Conservation (phyloP, 164 flowering plant genomes). For the Cinnamomum chago region DNA sequence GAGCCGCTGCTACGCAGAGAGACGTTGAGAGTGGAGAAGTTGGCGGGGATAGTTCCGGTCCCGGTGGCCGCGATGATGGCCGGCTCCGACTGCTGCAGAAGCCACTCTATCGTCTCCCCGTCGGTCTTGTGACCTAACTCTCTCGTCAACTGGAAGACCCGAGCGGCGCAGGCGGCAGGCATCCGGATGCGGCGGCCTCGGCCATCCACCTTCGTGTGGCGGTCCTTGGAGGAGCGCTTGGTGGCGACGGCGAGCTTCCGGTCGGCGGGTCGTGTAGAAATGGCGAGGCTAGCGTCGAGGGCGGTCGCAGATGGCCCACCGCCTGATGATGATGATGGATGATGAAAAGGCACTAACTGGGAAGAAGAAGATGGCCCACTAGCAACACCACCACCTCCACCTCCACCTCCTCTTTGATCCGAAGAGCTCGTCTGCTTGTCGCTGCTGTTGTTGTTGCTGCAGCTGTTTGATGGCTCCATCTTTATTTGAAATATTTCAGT, state of each 20-base stretch:
- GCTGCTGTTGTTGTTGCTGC: background rate
- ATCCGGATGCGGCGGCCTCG: conserved; percentile 75
- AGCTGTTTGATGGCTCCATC: background rate
- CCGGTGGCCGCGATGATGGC: conserved; percentile 86
- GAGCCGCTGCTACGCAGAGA: conserved; percentile 63
- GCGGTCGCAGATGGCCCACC: conserved; percentile 27
- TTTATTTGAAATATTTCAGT: background rate
- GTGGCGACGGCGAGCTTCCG: conserved; percentile 7
- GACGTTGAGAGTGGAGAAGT: conserved; percentile 63
- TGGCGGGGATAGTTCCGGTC: conserved; percentile 84
- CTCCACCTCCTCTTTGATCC: background rate
- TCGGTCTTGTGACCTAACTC: conserved; percentile 80
- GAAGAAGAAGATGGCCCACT: conserved; percentile 21
- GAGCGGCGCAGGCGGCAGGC: conserved; percentile 82
- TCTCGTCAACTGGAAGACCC: conserved; percentile 72
- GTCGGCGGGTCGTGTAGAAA: conserved; percentile 15
- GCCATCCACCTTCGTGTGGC: conserved; percentile 49
- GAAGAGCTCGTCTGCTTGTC: background rate
- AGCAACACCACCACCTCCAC: background rate
- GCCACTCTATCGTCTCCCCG: conserved; percentile 83
- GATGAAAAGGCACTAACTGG: conserved; percentile 20
- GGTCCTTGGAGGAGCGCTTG: conserved; percentile 62
- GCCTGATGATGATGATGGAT: too few relatives aligned
- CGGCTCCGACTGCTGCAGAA: conserved; percentile 80
- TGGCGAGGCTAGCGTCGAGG: conserved; percentile 15